A percentile compares a stretch with the other conserved stretches of the same genome.
These are phyloP conservation scores for Zygoascus meyerae DNA, from an alignment of 1,139 yeast genomes.

Conservation along the genomic window DNA sequence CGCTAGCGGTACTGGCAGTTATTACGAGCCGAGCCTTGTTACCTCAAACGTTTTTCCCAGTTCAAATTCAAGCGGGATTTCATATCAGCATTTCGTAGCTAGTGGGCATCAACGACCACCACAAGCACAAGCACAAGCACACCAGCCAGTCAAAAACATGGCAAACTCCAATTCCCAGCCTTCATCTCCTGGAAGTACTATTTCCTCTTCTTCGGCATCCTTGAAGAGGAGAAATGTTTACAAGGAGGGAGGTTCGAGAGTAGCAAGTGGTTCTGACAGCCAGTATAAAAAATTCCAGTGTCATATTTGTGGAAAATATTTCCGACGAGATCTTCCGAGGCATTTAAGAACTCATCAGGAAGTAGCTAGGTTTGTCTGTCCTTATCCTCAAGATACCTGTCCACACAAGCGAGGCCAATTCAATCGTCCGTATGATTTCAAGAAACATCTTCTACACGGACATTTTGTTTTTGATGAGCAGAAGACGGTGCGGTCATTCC, in stretches of 20 bases:
- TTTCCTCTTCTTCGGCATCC: not conserved
- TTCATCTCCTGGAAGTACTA: too few species aligned
- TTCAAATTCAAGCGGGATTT: too few species aligned
- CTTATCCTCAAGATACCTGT: constrained; percentile 51
- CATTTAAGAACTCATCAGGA: constrained; percentile 61
- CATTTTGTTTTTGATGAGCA: constrained; percentile 52
- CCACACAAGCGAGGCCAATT: constrained; percentile 58
- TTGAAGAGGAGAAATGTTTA: not conserved
- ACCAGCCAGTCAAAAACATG: too few species aligned
- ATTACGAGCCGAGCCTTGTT: too few species aligned
- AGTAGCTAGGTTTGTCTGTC: constrained; percentile 53
- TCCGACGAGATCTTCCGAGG: constrained; percentile 57
- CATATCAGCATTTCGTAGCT: too few species aligned
- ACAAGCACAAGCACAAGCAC: too few species aligned
- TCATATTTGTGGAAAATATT: constrained; percentile 51
- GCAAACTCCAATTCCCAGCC: too few species aligned
- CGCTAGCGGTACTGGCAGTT: too few species aligned
- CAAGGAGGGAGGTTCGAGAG: not conserved
- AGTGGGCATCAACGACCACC: too few species aligned
- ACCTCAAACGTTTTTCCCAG: too few species aligned
- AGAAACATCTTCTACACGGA: constrained; percentile 58
- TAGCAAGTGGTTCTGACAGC: not conserved
- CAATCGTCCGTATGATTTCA: constrained; percentile 65
- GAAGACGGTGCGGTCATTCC: constrained; percentile 39
- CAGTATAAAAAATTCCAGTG: constrained; percentile 35